Base-by-base conservation (phyloP, 192 early-diverging fungal genomes). In the Rhizophagus clarus region DNA sequence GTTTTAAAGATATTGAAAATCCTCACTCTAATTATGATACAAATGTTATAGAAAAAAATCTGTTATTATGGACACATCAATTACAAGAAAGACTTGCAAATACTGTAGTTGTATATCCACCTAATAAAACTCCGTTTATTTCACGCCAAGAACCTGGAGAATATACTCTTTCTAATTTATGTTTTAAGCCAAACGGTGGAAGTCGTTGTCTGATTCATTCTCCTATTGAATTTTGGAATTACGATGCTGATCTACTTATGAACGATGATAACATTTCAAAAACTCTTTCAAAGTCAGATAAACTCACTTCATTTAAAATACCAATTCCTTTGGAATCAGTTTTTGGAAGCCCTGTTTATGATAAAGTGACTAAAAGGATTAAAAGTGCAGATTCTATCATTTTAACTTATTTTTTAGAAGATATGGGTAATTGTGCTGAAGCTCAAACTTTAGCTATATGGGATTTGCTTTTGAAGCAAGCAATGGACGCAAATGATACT, bases 161-260 rank as follows among this genome's bases (percentile, higher is more conserved):
- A 22, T 69, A 61, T 28, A 32, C 67, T 60, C 69, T 70, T 81
- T 11, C 61, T 69, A 7, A 26, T 66, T 66, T 74, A 9, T 20
- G 60, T 28, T 76, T 63, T 32, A 76, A 76, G 29, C 74, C 82
- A 24, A 61, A 37, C 15, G 45, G 56, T 28, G 70, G 68, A 26
- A 63, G 68, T 10, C 42, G 61, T 63, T 94, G 92, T 71, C 60
- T 94, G 5, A 81, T 91, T 3, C 88, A 94, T 76, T 90, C 90
- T 20, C 89, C 90, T 11, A 80, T 90, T 11, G 85, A 88, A 32
- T 89, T 83, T 72, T 90, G 90, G 85, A 63, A 74, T 2, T 64
- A 80, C 64, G 63, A 69, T 29, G 26, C 61, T 31, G 14, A 69
- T 32, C 15, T 17, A 17, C 32, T 76, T 32, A 10, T 34, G 32